phyloP scores from a whole-genome alignment of 768 basidiomycete genomes.

The Termitomyces eurrhizus region DNA sequence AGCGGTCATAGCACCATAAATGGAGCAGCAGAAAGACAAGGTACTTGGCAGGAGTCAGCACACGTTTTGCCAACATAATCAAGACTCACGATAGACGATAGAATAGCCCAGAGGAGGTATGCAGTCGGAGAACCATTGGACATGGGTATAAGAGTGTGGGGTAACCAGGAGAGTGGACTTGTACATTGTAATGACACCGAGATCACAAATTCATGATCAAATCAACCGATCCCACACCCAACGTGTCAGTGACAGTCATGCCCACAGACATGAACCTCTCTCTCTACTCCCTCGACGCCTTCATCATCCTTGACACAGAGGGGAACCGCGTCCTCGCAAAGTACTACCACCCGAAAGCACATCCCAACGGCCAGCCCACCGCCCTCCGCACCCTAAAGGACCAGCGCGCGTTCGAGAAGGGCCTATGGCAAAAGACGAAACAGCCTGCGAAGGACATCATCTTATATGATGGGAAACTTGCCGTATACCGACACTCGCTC shows the following conservation, averaged over 20 bases:
- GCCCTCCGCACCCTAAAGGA: slow-evolving; percentile 76
- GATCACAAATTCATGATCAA: not conserved
- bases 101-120: slow-evolving; percentile 73
- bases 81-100: slow-evolving; percentile 57
- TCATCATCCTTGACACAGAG: slow-evolving; percentile 92
- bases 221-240: slow-evolving; percentile 2
- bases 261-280: slow-evolving; percentile 64
- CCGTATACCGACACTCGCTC: slow-evolving; percentile 90
- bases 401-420: slow-evolving; percentile 94
- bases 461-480: slow-evolving; percentile 85
- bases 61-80: slow-evolving; percentile 38
- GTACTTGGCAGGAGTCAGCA: slow-evolving; percentile 39
- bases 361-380: slow-evolving; percentile 59
- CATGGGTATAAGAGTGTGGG: slow-evolving; percentile 38
- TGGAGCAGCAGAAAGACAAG: slow-evolving; percentile 64
- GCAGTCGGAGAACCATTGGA: slow-evolving; percentile 70
- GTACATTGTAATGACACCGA: not conserved
- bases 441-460: slow-evolving; percentile 83
- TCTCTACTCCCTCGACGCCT: slow-evolving; percentile 82
- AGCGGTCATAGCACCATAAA: slow-evolving; percentile 78
- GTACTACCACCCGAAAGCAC: slow-evolving; percentile 81
- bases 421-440: slow-evolving; percentile 92
- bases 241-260: slow-evolving; percentile 7
- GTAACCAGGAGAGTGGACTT: not conserved
- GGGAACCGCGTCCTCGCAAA: slow-evolving; percentile 94